phyloP scores from a whole-genome alignment of 2,329 filamentous ascomycete species.

The Tolypocladium tundrense region DNA sequence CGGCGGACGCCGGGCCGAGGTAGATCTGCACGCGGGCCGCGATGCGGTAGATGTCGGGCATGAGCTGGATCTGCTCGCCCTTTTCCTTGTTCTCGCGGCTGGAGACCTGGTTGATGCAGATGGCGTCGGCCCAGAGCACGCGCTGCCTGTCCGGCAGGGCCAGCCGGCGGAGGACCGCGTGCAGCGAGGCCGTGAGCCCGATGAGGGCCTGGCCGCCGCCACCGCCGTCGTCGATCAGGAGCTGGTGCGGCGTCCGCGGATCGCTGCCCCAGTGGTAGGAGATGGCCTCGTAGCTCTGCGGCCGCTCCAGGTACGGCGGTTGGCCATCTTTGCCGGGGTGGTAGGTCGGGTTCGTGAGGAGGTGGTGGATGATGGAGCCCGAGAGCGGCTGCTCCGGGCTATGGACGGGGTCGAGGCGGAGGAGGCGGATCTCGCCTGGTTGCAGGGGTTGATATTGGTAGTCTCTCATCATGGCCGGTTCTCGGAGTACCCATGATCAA shows the following conservation, averaged over 20 bases:
- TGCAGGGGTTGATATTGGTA: conserved; percentile 2
- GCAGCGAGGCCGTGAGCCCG: conserved; percentile 2
- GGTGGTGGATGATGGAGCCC: conserved; percentile 3
- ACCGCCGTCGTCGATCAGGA: neutral
- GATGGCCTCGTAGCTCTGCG: conserved; percentile 3
- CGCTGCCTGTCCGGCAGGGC: conserved; percentile 1
- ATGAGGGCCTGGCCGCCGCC: neutral
- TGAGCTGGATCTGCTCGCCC: conserved; percentile 6
- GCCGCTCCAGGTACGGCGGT: neutral
- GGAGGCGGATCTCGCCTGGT: conserved; percentile 4
- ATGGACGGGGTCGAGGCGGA: conserved; percentile 1
- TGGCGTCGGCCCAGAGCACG: conserved; percentile 8
- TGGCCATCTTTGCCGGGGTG: neutral
- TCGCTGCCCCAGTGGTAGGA: conserved; percentile 6
- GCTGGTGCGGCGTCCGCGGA: neutral
- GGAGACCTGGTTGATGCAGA: conserved; percentile 8
- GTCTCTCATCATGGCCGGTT: neutral
- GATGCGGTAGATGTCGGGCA: conserved; percentile 6
- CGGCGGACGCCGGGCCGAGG: conserved; percentile 1
- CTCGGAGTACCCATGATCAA: neutral
- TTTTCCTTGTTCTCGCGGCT: conserved; percentile 4
- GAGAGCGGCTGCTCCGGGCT: neutral
- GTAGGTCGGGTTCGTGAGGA: conserved; percentile 1
- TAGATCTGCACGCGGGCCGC: conserved; percentile 4
- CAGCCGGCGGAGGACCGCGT: conserved; percentile 2